Base-by-base conservation (phyloP, 768 basidiomycete genomes). In the Royoungia palumana region DNA sequence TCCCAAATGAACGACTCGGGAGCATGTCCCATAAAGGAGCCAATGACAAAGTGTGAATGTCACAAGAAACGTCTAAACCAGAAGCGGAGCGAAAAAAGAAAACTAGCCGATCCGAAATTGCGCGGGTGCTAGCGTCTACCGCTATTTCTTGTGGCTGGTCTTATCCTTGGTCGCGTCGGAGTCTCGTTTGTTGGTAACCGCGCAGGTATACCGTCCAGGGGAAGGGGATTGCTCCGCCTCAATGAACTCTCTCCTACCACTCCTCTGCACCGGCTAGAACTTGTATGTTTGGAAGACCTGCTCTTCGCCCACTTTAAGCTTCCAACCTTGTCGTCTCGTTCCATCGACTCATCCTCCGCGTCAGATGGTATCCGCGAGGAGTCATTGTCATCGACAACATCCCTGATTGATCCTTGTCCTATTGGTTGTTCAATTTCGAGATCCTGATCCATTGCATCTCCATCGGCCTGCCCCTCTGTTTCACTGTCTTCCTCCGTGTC, bases 361-460 rank as follows among this genome's bases (percentile, higher is more conserved):
- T 66, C 63, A 14, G 58, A 50, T n/a, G 54, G 54, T 24, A 60
- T 54, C 42, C 59, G 61, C 14, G 58, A 49, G 8, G 60, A 54
- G 42, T 64, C 64, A 17, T 62, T 57, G 10, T 66, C 59, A 30
- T 58, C 56, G 25, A 59, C 48, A 35, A 62, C 43, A 42, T 69
- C 47, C 67, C 72, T 39, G 61, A 50, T 39, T 21, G 57, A 44
- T 27, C 53, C 60, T 35, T 64, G 68, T 19, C 59, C 61, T 14
- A 59, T 50, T 30, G 67, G 59, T 27, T 60, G 65, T 20, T 61
- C 69, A 27, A 61, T 53, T 41, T 68, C 55, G 71, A 78, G 47
- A 63, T 68, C 85, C 64, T 87, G 82, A 54, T 89, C 86, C 86
- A 87, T 87, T 22, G 82, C 83, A 61, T 87, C 86, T 0, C 73